Base-by-base conservation (phyloP, 2,329 filamentous ascomycete species). In the Aureobasidium melanogenum region DNA sequence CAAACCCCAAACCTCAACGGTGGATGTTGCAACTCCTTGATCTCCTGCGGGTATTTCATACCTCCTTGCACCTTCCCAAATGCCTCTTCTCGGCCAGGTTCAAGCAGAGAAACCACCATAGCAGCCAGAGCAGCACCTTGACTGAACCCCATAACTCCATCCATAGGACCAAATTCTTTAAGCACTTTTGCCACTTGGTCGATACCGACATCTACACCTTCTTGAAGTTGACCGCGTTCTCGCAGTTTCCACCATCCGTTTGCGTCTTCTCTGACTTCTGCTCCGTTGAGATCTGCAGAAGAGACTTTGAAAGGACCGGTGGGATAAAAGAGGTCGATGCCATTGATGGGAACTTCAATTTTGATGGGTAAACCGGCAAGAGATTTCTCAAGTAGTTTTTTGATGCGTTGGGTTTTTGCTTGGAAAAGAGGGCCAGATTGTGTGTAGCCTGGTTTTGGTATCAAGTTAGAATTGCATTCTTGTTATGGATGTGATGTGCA, bases 341-440 rank as follows among this genome's bases (percentile, higher is more conserved):
- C 77, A 1, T 73, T 70, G 59, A 70, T 69, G 5, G 65, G 41
- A 39, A 64, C 55, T 7, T 73, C 57, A 67, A 39, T 47, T 67
- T 69, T 3, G 83, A 71, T 66, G 82, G 75, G 47, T 85, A 81
- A 3, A 81, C 74, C 9, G 84, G 81, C 65, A 96, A 88, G 36
- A 38, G 84, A 77, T 71, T 96, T 96, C 63, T 79, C 74, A 61
- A 97, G 82, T 56, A 86, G 78, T 74, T 97, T 96, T 68, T 91
- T 85, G 1, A 97, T 80, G 10, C 90, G 90, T 73, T 90, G 88
- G 47, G 90, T 95, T 78, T 97, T 97, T 72, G 87, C 84, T 72
- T 85, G 87, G 82, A 97, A 97, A 64, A 91, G 79, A 3, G 86
- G 75, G 5, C 92, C 91, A 28, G 89, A 95, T 80, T 97, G 93